A percentile compares a stretch with the other conserved stretches of the same genome.
Evolutionary conservation across 2,329 filamentous ascomycete genomes (phyloP).

Genomic region (Aspergillus unguis): DNA sequence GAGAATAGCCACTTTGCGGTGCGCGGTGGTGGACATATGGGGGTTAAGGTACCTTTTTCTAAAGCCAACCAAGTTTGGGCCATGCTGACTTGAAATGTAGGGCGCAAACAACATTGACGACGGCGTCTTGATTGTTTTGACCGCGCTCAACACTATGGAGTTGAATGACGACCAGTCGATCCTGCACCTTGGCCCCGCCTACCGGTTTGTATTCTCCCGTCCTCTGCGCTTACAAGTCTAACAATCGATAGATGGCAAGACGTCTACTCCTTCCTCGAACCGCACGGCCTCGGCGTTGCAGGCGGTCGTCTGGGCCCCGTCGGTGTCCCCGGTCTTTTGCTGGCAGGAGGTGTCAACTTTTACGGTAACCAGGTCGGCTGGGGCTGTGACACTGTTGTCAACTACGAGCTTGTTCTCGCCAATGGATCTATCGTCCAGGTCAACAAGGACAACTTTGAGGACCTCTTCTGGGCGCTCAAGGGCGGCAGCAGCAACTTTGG

Average conservation of each 20-base stretch:
- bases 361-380: slow-evolving; percentile 30
- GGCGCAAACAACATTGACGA: slow-evolving; percentile 34
- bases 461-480: slow-evolving; percentile 43
- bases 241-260: slow-evolving; percentile 27
- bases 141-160: slow-evolving; percentile 26
- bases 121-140: slow-evolving; percentile 35
- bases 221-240: neutral
- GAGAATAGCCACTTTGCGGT: slow-evolving; percentile 30
- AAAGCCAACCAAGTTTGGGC: neutral
- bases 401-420: slow-evolving; percentile 39
- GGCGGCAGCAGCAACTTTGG: slow-evolving; percentile 46
- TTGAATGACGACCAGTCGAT: slow-evolving; percentile 27
- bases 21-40: slow-evolving; percentile 36
- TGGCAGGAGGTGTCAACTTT: slow-evolving; percentile 30
- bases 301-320: slow-evolving; percentile 31
- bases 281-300: slow-evolving; percentile 21
- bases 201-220: slow-evolving; percentile 19
- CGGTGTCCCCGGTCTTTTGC: slow-evolving; percentile 28
- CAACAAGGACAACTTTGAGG: slow-evolving; percentile 26
- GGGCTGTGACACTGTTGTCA: slow-evolving; percentile 28
- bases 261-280: slow-evolving; percentile 31
- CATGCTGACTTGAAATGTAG: slow-evolving; percentile 12
- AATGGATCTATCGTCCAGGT: slow-evolving; percentile 37
- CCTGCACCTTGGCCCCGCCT: slow-evolving; percentile 28
- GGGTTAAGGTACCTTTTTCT: slow-evolving; percentile 23